A percentile compares a stretch with the other conserved stretches of the same genome.
Conservation (phyloP, 2,329 filamentous ascomycete species). For the Beauveria bassiana region DNA sequence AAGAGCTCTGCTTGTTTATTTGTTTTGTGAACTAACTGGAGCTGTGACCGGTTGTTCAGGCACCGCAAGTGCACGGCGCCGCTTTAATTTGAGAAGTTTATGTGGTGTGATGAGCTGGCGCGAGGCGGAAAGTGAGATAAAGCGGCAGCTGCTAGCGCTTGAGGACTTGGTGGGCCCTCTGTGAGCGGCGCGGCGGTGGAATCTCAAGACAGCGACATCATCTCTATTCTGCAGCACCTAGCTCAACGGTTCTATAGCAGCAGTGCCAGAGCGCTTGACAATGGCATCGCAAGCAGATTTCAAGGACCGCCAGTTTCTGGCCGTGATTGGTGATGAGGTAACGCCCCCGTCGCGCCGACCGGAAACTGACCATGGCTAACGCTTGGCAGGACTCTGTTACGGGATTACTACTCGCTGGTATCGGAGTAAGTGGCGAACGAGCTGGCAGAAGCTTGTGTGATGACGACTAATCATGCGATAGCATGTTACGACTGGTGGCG, state of each 20-base stretch:
- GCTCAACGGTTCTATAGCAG: not conserved
- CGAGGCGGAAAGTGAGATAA: not conserved
- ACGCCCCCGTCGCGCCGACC: not conserved
- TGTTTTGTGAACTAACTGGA: conserved; percentile 1
- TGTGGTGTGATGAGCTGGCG: not conserved
- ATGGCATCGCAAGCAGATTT: conserved; percentile 51
- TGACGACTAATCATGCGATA: conserved; percentile 27
- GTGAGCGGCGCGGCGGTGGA: not conserved
- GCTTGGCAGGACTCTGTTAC: conserved; percentile 81
- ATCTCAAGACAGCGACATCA: not conserved
- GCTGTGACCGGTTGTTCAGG: conserved; percentile 1
- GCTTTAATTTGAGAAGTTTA: not conserved
- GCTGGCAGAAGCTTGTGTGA: not conserved
- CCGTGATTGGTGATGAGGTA: conserved; percentile 96
- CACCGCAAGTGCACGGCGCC: not conserved
- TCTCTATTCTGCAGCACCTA: not conserved
- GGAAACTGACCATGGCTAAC: conserved; percentile 15
- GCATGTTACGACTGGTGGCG: conserved; percentile 86
- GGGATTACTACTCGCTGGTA: conserved; percentile 86
- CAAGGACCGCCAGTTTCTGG: conserved; percentile 90
- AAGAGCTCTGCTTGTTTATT: conserved; percentile 7
- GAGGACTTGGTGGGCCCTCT: not conserved
- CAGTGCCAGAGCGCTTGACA: conserved; percentile 13
- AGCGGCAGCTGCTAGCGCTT: not conserved
- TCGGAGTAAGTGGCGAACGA: conserved; percentile 57